Evolutionary conservation across 208 protist genomes (phyloP).

Genomic region (Giardia muris): DNA sequence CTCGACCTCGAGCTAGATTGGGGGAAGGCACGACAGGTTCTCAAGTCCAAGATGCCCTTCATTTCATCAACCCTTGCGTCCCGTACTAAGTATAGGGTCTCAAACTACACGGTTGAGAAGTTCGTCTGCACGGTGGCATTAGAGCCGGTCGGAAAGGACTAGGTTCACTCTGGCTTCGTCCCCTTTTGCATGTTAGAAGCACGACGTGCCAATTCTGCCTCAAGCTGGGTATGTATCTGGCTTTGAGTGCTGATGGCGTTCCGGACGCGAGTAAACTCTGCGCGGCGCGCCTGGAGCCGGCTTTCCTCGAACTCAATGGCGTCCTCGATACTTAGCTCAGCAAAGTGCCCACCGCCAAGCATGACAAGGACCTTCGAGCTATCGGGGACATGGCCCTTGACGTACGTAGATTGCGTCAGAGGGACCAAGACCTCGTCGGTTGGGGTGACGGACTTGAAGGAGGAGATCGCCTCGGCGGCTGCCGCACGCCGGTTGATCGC

Average conservation of each 20-base stretch:
- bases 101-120: neutral
- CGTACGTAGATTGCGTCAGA: neutral
- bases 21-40: neutral
- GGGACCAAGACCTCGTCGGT: neutral
- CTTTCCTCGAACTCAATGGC: neutral
- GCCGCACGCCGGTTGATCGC: neutral
- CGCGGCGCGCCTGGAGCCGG: neutral
- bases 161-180: neutral
- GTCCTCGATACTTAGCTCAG: neutral
- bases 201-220: neutral
- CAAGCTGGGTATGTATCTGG: neutral
- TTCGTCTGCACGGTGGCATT: neutral
- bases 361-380: neutral
- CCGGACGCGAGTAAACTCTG: neutral
- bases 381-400: neutral
- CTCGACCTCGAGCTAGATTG: neutral
- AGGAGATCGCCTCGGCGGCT: neutral
- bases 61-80: neutral
- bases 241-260: neutral
- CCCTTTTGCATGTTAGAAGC: too few species aligned
- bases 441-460: neutral
- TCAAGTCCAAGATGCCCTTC: neutral
- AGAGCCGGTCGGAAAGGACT: neutral
- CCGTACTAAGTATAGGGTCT: neutral
- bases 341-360: neutral